Evolutionary conservation across 352 stramenopile genomes (phyloP).

Genomic region (Globisporangium ultimum): DNA sequence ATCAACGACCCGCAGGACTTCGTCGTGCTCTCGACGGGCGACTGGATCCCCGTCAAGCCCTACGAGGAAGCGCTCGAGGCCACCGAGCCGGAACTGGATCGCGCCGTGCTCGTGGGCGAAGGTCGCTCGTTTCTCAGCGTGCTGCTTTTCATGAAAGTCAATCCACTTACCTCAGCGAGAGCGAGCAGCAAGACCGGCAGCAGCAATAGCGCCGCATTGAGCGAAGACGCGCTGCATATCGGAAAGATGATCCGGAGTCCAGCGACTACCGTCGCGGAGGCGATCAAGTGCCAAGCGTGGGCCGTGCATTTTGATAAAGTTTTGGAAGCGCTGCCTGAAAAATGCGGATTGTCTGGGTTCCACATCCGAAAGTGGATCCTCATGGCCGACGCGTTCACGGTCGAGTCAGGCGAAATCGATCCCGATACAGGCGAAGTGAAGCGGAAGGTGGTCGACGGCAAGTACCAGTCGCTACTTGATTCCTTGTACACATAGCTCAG

Average conservation of each 20-base stretch:
- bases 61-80: conserved; percentile 52
- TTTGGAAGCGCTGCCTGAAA: conserved; percentile 42
- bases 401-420: conserved; percentile 72
- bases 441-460: conserved; percentile 58
- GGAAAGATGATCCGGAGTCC: conserved; percentile 28
- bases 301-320: conserved; percentile 71
- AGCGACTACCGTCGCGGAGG: conserved; percentile 53
- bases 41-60: conserved; percentile 64
- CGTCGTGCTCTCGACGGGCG: conserved; percentile 66
- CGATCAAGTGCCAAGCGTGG: conserved; percentile 68
- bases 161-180: conserved; percentile 3
- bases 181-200: too few species aligned
- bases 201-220: conserved; percentile 17
- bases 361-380: conserved; percentile 79
- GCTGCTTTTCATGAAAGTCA: conserved; percentile 76
- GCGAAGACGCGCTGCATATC: conserved; percentile 48
- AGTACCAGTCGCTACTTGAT: conserved; percentile 73
- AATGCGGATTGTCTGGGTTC: conserved; percentile 55
- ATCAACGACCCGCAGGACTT: conserved; percentile 69
- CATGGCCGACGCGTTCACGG: conserved; percentile 60
- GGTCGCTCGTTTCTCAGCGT: conserved; percentile 67
- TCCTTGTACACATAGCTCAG: conserved; percentile 66
- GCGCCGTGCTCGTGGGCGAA: conserved; percentile 67
- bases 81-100: conserved; percentile 55
- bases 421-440: conserved; percentile 56